Percentiles rank a stretch among this genome's conserved stretches.
Conservation (phyloP, 805 yeast species). For the Wickerhamomyces bovis region DNA sequence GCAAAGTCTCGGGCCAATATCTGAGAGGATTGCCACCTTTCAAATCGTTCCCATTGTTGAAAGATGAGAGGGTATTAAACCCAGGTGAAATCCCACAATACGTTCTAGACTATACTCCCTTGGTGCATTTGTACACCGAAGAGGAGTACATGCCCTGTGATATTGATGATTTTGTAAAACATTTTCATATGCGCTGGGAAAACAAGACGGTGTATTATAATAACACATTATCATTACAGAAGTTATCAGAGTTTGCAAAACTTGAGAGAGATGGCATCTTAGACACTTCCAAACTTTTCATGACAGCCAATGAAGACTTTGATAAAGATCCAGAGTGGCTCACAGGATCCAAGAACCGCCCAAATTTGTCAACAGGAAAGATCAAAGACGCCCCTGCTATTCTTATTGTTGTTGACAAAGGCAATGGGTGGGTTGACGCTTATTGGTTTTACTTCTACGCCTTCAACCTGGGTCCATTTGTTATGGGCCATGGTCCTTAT, state of each 20-base stretch:
- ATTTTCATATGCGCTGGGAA: slow-evolving; percentile 52
- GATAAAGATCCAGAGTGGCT: slow-evolving; percentile 78
- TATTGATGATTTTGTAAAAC: slow-evolving; percentile 56
- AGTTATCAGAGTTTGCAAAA: slow-evolving; percentile 20
- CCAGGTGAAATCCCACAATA: slow-evolving; percentile 59
- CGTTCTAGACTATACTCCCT: slow-evolving; percentile 63
- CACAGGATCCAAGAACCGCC: slow-evolving; percentile 63
- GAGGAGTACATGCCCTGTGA: slow-evolving; percentile 85
- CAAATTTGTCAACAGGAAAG: slow-evolving; percentile 65
- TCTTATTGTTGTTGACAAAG: slow-evolving; percentile 81
- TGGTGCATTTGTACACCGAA: slow-evolving; percentile 83
- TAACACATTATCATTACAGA: slow-evolving; percentile 26
- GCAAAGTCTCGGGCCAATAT: slow-evolving; percentile 6
- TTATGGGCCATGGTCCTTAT: slow-evolving; percentile 96
- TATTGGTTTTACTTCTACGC: slow-evolving; percentile 96
- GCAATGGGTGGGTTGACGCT: slow-evolving; percentile 92
- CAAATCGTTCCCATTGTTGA: slow-evolving; percentile 24
- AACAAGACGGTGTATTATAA: slow-evolving; percentile 39
- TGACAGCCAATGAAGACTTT: slow-evolving; percentile 70
- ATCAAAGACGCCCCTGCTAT: slow-evolving; percentile 75
- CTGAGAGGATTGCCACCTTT: slow-evolving; percentile 31
- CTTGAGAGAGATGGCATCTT: slow-evolving; percentile 22
- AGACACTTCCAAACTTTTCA: slow-evolving; percentile 35
- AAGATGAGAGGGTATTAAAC: slow-evolving; percentile 31
- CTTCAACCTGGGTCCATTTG: slow-evolving; percentile 92